Conservation (phyloP, 2,329 filamentous ascomycete genomes). For the Neurospora sp. region DNA sequence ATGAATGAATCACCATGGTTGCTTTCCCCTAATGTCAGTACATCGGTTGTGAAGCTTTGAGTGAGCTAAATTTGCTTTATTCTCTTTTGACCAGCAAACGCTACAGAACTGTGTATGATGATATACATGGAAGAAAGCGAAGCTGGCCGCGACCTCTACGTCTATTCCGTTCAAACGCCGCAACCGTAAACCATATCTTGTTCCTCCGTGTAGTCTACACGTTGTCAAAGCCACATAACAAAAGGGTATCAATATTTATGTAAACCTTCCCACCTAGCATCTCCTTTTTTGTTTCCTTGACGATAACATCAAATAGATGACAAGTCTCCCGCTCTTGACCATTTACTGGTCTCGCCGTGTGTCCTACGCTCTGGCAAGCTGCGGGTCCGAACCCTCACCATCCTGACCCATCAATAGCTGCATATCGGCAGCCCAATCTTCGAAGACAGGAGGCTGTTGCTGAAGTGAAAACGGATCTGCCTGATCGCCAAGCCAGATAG, state of each 20-base stretch:
- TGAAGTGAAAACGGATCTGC: neutral
- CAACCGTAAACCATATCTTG: neutral
- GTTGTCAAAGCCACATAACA: neutral
- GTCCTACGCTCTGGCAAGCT: neutral
- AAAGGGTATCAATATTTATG: conserved; percentile 6
- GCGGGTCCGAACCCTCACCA: neutral
- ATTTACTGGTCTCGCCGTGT: neutral
- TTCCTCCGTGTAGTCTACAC: neutral
- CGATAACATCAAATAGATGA: neutral
- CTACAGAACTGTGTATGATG: neutral
- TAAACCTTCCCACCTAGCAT: conserved; percentile 3
- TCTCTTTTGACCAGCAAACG: neutral
- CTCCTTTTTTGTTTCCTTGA: neutral
- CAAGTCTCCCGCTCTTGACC: neutral
- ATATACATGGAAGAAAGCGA: neutral
- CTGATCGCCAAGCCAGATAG: neutral
- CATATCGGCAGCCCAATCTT: conserved; percentile 17
- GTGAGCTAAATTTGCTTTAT: neutral
- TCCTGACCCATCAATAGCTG: conserved; percentile 14
- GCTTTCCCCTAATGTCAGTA: neutral
- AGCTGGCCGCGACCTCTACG: neutral
- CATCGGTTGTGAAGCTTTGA: neutral
- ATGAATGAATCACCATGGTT: neutral
- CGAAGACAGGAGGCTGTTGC: conserved; percentile 4
- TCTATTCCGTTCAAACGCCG: neutral